A percentile compares a stretch with the other conserved stretches of the same genome.
phyloP scores from a whole-genome alignment of 108 stramenopile species.

The Cyclotella baltica region DNA sequence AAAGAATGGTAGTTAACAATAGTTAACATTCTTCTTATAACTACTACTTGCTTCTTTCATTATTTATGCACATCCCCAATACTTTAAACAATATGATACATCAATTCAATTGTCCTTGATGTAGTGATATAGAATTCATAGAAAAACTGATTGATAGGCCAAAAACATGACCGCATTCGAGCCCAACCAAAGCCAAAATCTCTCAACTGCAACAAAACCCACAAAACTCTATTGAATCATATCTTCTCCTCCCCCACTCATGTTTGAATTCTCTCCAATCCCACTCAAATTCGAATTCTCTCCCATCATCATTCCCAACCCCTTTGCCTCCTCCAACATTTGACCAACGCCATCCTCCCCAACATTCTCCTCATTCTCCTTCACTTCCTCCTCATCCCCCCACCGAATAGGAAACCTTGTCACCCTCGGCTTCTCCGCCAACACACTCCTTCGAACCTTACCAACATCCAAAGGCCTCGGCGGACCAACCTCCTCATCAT shows the following conservation, averaged over 20 bases:
- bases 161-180: not conserved
- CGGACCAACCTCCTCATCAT: conserved; percentile 59
- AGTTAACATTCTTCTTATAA: too few species aligned
- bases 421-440: conserved; percentile 96
- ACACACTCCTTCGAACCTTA: conserved; percentile 82
- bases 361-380: conserved; percentile 16
- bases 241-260: conserved; percentile 14
- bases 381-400: conserved; percentile 63
- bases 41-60: not conserved
- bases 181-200: not conserved
- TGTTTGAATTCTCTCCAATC: conserved; percentile 13
- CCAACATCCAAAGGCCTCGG: conserved; percentile 67
- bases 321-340: conserved; percentile 30
- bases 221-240: conserved; percentile 6
- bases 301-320: conserved; percentile 13
- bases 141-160: not conserved
- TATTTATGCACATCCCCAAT: conserved; percentile 10
- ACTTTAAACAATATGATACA: conserved; percentile 10
- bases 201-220: not conserved
- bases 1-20: too few species aligned
- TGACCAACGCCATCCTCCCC: conserved; percentile 14
- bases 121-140: not conserved
- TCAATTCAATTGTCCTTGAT: not conserved
- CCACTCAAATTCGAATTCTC: not conserved
- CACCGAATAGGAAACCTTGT: conserved; percentile 96